These are phyloP conservation scores for Daldinia childiae DNA, from an alignment of 495 filamentous ascomycete species.

Conservation along the genomic window DNA sequence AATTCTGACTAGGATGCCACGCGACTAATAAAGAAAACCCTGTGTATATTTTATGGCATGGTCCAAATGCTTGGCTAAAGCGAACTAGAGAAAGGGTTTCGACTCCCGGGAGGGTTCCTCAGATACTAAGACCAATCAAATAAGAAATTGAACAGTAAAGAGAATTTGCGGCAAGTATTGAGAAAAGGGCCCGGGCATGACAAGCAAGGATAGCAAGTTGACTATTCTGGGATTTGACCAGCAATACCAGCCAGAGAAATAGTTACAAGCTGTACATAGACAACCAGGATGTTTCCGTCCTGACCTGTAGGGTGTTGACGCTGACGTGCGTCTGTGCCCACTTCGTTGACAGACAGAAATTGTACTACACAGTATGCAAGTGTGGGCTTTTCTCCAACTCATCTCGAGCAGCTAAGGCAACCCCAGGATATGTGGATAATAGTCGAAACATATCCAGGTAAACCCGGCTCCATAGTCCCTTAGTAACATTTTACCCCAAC, in stretches of 20 bases:
- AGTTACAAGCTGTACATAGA: constrained; percentile 8
- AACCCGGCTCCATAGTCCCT: background rate
- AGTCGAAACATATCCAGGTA: constrained; percentile 19
- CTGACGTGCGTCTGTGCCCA: constrained; percentile 6
- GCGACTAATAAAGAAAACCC: constrained; percentile 15
- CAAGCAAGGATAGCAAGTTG: constrained; percentile 17
- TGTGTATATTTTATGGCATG: constrained; percentile 11
- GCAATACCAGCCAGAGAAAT: background rate
- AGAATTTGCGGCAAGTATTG: constrained; percentile 18
- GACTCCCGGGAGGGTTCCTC: constrained; percentile 14
- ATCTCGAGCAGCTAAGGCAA: constrained; percentile 13
- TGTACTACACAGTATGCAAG: constrained; percentile 23
- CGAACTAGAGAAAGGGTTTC: constrained; percentile 20
- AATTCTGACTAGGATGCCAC: constrained; percentile 22
- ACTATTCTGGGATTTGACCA: constrained; percentile 8
- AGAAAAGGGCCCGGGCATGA: constrained; percentile 23
- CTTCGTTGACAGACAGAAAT: constrained; percentile 6
- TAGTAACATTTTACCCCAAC: constrained; percentile 29
- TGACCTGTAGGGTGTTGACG: constrained; percentile 10
- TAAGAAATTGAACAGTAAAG: constrained; percentile 8
- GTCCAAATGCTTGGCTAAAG: constrained; percentile 8
- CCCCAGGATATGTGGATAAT: constrained; percentile 27
- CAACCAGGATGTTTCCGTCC: constrained; percentile 10
- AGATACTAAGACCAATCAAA: constrained; percentile 29
- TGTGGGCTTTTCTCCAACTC: constrained; percentile 1